A percentile compares a stretch with the other conserved stretches of the same genome.
Evolutionary conservation across 768 basidiomycete genomes (phyloP).

Genomic region (Collybiopsis confluens): DNA sequence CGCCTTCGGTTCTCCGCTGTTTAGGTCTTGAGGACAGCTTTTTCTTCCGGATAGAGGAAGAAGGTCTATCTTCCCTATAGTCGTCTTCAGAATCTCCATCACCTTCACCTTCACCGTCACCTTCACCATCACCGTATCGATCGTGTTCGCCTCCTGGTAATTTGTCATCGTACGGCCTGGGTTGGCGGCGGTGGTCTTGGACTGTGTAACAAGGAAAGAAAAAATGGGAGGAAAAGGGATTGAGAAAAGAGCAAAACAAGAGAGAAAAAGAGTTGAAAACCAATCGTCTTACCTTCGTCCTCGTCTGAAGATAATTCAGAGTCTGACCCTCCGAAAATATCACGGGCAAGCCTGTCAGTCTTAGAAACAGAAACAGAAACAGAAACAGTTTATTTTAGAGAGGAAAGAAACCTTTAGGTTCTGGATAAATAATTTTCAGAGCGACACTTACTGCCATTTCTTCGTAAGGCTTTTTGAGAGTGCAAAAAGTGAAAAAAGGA

Average conservation of each 20-base stretch:
- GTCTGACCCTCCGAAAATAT: slow-evolving; percentile 80
- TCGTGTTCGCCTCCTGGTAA: no score
- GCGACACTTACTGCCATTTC: no score
- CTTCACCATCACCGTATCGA: not conserved
- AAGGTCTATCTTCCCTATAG: slow-evolving; percentile 8
- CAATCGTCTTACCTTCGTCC: slow-evolving; percentile 45
- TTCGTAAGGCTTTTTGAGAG: no score
- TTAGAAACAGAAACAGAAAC: no score
- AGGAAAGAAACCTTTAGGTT: no score
- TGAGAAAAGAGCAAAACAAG: no score
- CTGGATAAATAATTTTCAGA: no score
- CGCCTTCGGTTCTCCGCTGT: slow-evolving; percentile 16
- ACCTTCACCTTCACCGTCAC: slow-evolving; percentile 44
- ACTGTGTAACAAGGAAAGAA: slow-evolving; percentile 42
- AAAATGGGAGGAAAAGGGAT: not conserved
- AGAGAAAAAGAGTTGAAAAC: no score
- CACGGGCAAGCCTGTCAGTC: slow-evolving; percentile 52
- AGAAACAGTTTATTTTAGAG: no score
- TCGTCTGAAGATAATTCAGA: slow-evolving; percentile 81
- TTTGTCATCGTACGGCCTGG: slow-evolving; percentile 20
- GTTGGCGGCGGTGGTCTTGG: slow-evolving; percentile 25
- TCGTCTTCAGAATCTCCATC: slow-evolving; percentile 49
- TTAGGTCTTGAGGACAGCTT: slow-evolving; percentile 22
- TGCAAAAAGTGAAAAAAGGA: no score
- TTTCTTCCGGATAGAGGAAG: slow-evolving; percentile 7